A percentile compares a stretch with the other conserved stretches of the same genome.
These are phyloP conservation scores for Paecilomyces variotii DNA, from an alignment of 2,329 filamentous ascomycete genomes.

Conservation along the genomic window DNA sequence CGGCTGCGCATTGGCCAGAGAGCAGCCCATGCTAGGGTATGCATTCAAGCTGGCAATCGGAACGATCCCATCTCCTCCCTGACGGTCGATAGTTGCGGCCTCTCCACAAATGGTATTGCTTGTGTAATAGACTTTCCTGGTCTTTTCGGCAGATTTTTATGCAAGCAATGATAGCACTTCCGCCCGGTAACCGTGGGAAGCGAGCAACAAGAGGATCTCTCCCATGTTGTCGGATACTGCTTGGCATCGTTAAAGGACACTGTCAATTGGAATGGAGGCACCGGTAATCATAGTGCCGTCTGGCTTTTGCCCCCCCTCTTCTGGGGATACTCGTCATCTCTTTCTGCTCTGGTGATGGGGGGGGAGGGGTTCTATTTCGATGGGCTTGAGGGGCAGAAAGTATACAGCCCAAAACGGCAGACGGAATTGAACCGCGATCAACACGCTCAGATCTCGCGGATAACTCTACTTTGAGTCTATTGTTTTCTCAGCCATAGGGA, in stretches of 20 bases:
- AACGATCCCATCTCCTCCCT: background rate
- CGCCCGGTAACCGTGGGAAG: background rate
- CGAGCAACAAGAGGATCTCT: background rate
- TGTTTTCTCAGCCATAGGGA: background rate
- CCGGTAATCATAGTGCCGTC: background rate
- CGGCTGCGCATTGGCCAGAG: background rate
- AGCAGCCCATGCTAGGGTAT: background rate
- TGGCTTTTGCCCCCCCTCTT: background rate
- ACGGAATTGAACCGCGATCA: background rate
- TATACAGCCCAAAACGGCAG: background rate
- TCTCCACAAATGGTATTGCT: background rate
- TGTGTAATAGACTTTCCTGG: background rate
- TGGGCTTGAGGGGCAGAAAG: background rate
- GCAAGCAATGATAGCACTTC: background rate
- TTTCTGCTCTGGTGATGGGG: background rate
- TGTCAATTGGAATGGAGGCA: background rate
- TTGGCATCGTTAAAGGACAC: background rate
- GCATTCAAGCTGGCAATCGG: background rate
- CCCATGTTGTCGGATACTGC: background rate
- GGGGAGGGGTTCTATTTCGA: background rate
- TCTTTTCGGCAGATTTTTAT: background rate
- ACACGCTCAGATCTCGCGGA: background rate
- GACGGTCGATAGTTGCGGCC: background rate
- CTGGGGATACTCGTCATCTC: background rate
- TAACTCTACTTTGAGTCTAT: background rate